Percentiles rank a stretch among this genome's conserved stretches.
These are phyloP conservation scores for Coffea eugenioides DNA, from an alignment of 257 asterid genomes.

Conservation along the genomic window DNA sequence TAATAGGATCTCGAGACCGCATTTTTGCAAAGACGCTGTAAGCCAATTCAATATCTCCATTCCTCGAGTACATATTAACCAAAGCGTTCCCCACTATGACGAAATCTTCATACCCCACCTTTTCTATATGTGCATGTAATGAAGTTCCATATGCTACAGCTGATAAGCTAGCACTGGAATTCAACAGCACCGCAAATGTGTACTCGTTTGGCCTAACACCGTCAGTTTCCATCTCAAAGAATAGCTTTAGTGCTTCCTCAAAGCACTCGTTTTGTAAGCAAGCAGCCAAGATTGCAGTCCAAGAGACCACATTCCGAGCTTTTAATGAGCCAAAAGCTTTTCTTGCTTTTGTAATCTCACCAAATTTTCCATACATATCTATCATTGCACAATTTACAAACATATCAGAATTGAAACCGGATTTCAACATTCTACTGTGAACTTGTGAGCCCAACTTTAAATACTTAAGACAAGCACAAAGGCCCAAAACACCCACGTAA, in stretches of 20 bases:
- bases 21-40: slow-evolving; percentile 38
- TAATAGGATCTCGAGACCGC: slow-evolving; percentile 44
- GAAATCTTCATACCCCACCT: slow-evolving; percentile 53
- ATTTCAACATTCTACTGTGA: slow-evolving; percentile 49
- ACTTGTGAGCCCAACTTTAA: slow-evolving; percentile 61
- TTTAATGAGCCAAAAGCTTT: slow-evolving; percentile 38
- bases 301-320: slow-evolving; percentile 57
- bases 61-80: slow-evolving; percentile 67
- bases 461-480: slow-evolving; percentile 57
- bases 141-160: slow-evolving; percentile 68
- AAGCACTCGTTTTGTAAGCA: slow-evolving; percentile 68
- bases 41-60: slow-evolving; percentile 66
- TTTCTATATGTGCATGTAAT: slow-evolving; percentile 56
- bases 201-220: slow-evolving; percentile 64
- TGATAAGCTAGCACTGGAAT: slow-evolving; percentile 69
- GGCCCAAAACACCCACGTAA: slow-evolving; percentile 53
- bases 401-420: slow-evolving; percentile 44
- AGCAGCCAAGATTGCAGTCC: slow-evolving; percentile 74
- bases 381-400: slow-evolving; percentile 56
- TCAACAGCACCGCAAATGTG: slow-evolving; percentile 68
- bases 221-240: slow-evolving; percentile 50
- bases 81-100: slow-evolving; percentile 56
- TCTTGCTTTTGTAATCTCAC: slow-evolving; percentile 46
- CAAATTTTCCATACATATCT: slow-evolving; percentile 88
- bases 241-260: slow-evolving; percentile 70